Percentiles rank a stretch among this genome's conserved stretches.
These are phyloP conservation scores for Nannochloropsis oceanica DNA, from an alignment of 108 stramenopile species.

Conservation along the genomic window DNA sequence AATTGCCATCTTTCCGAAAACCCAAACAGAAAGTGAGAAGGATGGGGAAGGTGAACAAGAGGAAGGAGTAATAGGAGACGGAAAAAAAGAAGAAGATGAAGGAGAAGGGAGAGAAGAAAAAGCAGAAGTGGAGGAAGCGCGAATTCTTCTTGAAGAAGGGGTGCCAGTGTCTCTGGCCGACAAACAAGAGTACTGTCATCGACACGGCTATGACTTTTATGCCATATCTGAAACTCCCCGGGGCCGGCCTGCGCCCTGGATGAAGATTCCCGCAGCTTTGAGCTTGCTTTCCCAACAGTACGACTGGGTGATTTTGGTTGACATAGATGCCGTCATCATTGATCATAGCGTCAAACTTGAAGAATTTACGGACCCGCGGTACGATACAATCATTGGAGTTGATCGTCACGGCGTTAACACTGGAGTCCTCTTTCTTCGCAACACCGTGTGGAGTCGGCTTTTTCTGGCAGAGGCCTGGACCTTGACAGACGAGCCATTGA, in stretches of 20 bases:
- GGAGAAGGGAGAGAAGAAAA: no score
- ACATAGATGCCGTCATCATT: background rate
- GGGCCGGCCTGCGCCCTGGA: background rate
- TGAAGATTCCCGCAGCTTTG: background rate
- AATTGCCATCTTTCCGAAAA: no score
- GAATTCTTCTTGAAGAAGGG: background rate
- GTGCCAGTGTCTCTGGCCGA: background rate
- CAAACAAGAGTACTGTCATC: background rate
- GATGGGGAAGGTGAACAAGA: no score
- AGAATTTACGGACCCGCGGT: background rate
- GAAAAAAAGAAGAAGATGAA: no score
- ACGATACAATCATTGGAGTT: background rate
- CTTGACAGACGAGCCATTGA: background rate
- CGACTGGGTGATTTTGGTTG: background rate
- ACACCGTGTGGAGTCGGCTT: background rate
- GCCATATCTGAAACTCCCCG: background rate
- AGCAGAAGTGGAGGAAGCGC: no score
- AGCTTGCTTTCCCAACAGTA: background rate
- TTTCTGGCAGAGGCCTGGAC: background rate
- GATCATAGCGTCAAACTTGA: background rate
- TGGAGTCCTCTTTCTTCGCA: background rate
- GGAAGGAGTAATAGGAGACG: no score
- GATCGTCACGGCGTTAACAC: background rate
- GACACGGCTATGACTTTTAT: background rate
- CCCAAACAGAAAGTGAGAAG: no score